Base-by-base conservation (phyloP, 2,329 filamentous ascomycete species). In the Sphaerulina vaccinii region DNA sequence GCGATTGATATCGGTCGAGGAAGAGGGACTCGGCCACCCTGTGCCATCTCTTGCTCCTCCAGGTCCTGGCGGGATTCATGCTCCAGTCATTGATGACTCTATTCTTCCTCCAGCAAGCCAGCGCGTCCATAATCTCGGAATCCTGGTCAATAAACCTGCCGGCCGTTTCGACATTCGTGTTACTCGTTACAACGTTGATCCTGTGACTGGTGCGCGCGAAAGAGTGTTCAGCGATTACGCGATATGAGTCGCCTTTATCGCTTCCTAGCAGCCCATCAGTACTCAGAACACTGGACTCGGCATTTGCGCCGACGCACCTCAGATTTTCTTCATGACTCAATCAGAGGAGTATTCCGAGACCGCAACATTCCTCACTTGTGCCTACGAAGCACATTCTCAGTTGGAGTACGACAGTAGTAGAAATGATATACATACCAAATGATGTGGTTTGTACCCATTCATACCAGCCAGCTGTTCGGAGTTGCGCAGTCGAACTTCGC, bases 401-500 rank as follows among this genome's bases (percentile, higher is more conserved):
- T n/a, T n/a, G n/a, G n/a, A n/a, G n/a, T n/a, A n/a, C n/a, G n/a
- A n/a, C n/a, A n/a, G n/a, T n/a, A n/a, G n/a, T n/a, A n/a, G n/a
- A n/a, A n/a, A n/a, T n/a, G n/a, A n/a, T n/a, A n/a, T 9, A 46
- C 52, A 9, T 44, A 54, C 52, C 50, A 54, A 36, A 52, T 58
- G 40, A 22, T 40, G 32, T 13, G 39, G 49, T 18, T 52, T 45
- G 27, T 52, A 48, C 5, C 56, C 56, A 39, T 54, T 43, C 16
- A 47, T 39, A 38, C 19, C 37, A 9, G 54, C 59, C 13, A 63
- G 57, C 43, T 29, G 39, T 29, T 58, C 58, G 3, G 54, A 46
- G 43, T 56, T 58, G 13, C 62, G 55, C 43, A 63, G 44, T n/a
- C 63, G 57, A 1, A 65, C 57, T 51, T 65, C 57, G 7, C 63